These are phyloP conservation scores for Colletotrichum costaricense DNA, from an alignment of 2,329 filamentous ascomycete genomes.

Conservation along the genomic window DNA sequence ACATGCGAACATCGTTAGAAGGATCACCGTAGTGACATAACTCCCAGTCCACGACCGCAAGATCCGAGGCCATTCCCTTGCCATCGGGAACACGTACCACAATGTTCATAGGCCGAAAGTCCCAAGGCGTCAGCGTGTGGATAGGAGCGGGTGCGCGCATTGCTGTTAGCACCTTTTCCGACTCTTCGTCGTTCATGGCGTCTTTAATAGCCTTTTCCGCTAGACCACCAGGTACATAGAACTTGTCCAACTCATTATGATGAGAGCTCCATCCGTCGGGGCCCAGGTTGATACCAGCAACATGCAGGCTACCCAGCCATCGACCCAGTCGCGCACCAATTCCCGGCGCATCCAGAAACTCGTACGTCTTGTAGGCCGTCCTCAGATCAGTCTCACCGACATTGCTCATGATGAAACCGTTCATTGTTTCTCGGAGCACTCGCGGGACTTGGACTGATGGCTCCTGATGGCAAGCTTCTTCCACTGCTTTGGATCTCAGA, in stretches of 20 bases:
- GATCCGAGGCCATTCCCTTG: no score
- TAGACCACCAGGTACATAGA: background rate
- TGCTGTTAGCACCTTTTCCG: background rate
- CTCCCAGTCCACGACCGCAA: slow-evolving; percentile 2
- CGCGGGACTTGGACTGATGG: background rate
- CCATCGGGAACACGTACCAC: background rate
- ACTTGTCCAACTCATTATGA: background rate
- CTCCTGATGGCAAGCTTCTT: background rate
- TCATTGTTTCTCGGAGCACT: background rate
- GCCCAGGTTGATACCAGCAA: background rate
- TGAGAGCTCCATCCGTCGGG: background rate
- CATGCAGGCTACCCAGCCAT: background rate
- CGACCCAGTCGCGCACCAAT: background rate
- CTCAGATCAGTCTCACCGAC: background rate
- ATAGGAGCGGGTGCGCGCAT: background rate
- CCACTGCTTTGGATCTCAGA: background rate
- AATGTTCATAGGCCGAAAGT: background rate
- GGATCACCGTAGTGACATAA: slow-evolving; percentile 1
- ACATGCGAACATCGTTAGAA: background rate
- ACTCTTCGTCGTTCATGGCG: background rate
- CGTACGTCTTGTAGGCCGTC: background rate
- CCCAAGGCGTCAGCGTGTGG: background rate
- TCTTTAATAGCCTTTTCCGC: background rate
- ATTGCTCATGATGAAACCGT: slow-evolving; percentile 2
- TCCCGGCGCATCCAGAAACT: background rate